These are phyloP conservation scores for Phlebopus sp. DNA, from an alignment of 1,284 basidiomycete genomes.

Conservation along the genomic window DNA sequence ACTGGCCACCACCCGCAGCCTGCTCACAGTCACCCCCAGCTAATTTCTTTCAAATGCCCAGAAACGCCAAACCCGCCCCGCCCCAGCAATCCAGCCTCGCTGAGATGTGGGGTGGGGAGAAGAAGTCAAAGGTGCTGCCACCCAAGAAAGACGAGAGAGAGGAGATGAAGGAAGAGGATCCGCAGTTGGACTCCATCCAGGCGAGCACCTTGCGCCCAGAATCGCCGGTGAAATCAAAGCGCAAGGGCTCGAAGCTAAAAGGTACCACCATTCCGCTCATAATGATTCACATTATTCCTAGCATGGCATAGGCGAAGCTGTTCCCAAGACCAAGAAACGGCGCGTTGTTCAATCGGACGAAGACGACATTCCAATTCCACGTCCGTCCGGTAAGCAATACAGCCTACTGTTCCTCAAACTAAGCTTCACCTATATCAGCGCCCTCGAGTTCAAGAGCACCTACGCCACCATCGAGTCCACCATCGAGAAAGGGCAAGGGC, in stretches of 20 bases:
- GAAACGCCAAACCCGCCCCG: slow-evolving; percentile 54
- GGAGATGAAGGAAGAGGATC: slow-evolving; percentile 26
- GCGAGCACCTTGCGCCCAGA: no score
- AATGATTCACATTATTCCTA: slow-evolving; percentile 1
- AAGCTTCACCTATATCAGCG: not conserved
- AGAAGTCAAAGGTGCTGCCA: slow-evolving; percentile 22
- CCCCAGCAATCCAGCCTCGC: slow-evolving; percentile 69
- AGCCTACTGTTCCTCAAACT: not conserved
- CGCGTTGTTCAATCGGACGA: slow-evolving; percentile 67
- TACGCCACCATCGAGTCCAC: slow-evolving; percentile 2
- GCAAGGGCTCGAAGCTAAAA: slow-evolving; percentile 35
- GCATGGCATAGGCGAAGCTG: slow-evolving; percentile 12
- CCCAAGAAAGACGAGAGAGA: slow-evolving; percentile 26
- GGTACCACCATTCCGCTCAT: not conserved
- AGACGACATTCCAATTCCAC: slow-evolving; percentile 33
- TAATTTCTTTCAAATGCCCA: slow-evolving; percentile 73
- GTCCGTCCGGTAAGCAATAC: slow-evolving; percentile 1
- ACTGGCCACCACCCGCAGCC: slow-evolving; percentile 1
- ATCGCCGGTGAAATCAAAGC: slow-evolving; percentile 39
- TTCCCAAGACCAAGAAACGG: slow-evolving; percentile 48
- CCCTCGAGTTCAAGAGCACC: slow-evolving; percentile 2
- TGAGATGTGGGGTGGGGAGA: slow-evolving; percentile 68
- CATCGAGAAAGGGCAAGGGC: slow-evolving; percentile 20
- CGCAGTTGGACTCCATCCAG: no score
- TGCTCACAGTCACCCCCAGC: not conserved